Evolutionary conservation across 106 monocot genomes (phyloP), one percentile per base, ranked within the genome.

Genomic region (Dendrobium chrysotoxum): DNA sequence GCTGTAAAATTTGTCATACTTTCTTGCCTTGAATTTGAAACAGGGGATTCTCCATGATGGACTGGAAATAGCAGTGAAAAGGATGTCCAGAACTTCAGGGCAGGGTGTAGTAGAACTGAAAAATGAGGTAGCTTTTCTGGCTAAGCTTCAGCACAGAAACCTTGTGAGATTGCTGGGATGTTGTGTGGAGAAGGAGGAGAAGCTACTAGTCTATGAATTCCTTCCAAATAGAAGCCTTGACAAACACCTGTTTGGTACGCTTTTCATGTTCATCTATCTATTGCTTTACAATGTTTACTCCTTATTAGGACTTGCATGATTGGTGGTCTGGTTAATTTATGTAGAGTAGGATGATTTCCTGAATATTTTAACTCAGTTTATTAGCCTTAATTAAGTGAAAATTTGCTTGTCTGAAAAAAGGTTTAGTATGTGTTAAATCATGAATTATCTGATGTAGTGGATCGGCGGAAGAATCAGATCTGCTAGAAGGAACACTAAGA

Each of bases 131-230:
- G 47, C 53, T 72, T 57, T 81, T 23, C 30, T 81, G 39, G 72
- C 81, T 54, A 81, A 55, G 70, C 71, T 80, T 40, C 74, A 81
- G 25, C 81, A 81, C 67, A 10, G 81, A 40, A 81, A 81, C 39
- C 74, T 81, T 0, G 81, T 81, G 18, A 53, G 81, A 17, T 55
- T 81, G 16, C 74, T 72, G 5, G 80, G 71, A 3, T 72, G 72
- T 7, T 76, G 76, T 44, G 8, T 76, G 47, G 76, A 76, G 6
- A 28, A 76, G 44, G 26, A 28, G 76, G 76, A 76, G 28, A 76
- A 50, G 7, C n/a, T 76, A 26, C 76, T 76, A 11, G 76, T 76
- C 47, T 76, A 76, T 47, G 76, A 76, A 47, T 76, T 25, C 28
- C 76, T 76, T 47, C 47, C 47, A 28, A 76, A 76, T 76, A 46